phyloP scores from a whole-genome alignment of 129 eudicot species.

The Chrysanthemum lavandulifolium region DNA sequence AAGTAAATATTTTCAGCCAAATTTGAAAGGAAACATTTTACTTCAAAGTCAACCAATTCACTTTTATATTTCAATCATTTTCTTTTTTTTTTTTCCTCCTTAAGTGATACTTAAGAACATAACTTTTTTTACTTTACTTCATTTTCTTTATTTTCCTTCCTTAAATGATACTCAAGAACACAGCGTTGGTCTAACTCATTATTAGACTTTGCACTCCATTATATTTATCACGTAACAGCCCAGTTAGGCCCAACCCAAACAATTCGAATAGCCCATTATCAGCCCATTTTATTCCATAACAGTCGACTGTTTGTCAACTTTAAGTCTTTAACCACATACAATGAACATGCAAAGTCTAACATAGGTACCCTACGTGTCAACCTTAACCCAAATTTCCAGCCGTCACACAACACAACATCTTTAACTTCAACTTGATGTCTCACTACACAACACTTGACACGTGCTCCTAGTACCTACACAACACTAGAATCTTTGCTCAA shows the following conservation, averaged over 20 bases:
- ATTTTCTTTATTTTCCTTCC: no score
- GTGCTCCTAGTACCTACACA: not conserved
- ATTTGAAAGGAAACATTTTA: no score
- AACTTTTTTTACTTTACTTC: no score
- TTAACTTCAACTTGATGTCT: slow-evolving; percentile 13
- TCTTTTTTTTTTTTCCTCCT: no score
- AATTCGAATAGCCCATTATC: not conserved
- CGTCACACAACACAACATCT: not conserved
- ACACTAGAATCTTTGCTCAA: not conserved
- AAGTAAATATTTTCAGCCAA: no score
- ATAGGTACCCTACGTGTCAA: slow-evolving; percentile 14
- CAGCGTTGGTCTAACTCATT: no score
- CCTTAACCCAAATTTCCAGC: not conserved
- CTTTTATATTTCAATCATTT: no score
- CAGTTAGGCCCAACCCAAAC: not conserved
- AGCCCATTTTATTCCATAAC: not conserved
- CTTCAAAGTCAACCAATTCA: no score
- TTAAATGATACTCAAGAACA: no score
- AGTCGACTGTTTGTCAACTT: slow-evolving; percentile 5
- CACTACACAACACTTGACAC: slow-evolving; percentile 27
- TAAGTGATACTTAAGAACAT: no score
- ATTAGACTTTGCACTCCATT: no score
- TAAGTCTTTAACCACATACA: slow-evolving; percentile 1
- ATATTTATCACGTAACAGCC: no score
- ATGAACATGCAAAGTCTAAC: slow-evolving; percentile 10